Evolutionary conservation across 169 alveolate genomes (phyloP), one percentile per base, ranked within the genome.

Genomic region (Plasmodium relictum): DNA sequence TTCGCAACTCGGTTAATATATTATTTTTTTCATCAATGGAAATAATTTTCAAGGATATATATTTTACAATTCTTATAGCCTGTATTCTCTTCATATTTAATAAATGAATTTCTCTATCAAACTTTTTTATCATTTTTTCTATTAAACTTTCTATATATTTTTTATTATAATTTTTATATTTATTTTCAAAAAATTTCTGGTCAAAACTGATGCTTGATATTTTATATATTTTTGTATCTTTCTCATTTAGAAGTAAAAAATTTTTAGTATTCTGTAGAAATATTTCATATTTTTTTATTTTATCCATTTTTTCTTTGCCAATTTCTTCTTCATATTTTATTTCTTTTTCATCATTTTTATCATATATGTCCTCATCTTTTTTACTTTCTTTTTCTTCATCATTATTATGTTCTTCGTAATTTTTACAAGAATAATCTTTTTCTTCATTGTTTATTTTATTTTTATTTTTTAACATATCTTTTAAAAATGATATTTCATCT

Each of bases 21-120:
- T 54, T 56, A 39, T 73, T 68, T 48, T 78, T 74, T n/a, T 78
- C 88, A 20, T 69, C 69, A 9, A 69, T 74, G 6, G 86, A 14
- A 8, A 59, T 42, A 10, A 78, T 63, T 50, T 78, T 78, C 22
- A 78, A 61, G 2, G 71, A 9, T 45, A 78, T 78, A 24, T 48
- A 78, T 52, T 78, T 78, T 31, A 78, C 63, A 7, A 78, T 45
- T 20, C 76, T 31, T 58, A 78, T 78, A 52, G 89, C 89, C 48
- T 78, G 62, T 39, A 78, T 65, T 37, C 48, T 78, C 48, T 78
- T 78, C 26, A 78, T 63, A 24, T 78, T 26, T 6, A 78, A 44
- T 8, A 45, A 1, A 41, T 24, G 16, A 6, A 58, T 26, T 26
- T 78, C 71, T n/a, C 61, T 31, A 24, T 20, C 52, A 74, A 24